These are phyloP conservation scores for Lepidium africanum DNA, from an alignment of 345 rosid genomes.

Conservation along the genomic window DNA sequence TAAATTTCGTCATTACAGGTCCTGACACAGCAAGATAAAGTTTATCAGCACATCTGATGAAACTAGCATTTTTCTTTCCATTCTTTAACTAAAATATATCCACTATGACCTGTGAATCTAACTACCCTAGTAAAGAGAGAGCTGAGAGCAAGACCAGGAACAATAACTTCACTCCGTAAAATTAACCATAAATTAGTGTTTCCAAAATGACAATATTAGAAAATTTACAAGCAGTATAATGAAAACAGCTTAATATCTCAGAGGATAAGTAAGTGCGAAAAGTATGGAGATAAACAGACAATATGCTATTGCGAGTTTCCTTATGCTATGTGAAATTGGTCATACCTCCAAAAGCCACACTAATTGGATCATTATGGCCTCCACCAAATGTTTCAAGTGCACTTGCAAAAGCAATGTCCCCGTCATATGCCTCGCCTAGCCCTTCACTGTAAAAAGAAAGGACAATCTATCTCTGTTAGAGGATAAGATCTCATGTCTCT, in stretches of 20 bases:
- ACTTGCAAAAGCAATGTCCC: conserved; percentile 94
- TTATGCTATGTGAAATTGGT: background rate
- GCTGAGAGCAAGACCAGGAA: background rate
- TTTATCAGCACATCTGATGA: conserved; percentile 9
- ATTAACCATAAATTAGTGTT: background rate
- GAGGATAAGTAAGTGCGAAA: conserved; percentile 4
- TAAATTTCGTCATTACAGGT: conserved; percentile 98
- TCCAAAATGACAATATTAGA: background rate
- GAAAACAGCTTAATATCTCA: background rate
- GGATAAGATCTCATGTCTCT: background rate
- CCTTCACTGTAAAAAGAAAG: conserved; percentile 65
- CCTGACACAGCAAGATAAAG: conserved; percentile 41
- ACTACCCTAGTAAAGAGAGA: conserved; percentile 1
- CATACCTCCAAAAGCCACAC: conserved; percentile 98
- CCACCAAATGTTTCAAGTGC: conserved; percentile 97
- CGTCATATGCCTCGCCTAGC: conserved; percentile 95
- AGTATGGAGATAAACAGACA: background rate
- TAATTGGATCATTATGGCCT: conserved; percentile 97
- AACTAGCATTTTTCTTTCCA: background rate
- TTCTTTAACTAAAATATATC: background rate
- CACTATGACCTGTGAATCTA: background rate
- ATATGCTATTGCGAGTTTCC: background rate
- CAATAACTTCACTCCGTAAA: background rate
- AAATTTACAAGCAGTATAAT: background rate
- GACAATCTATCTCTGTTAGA: background rate